phyloP scores from a whole-genome alignment of 2,329 filamentous ascomycete genomes.

The Simplicillium sp. region DNA sequence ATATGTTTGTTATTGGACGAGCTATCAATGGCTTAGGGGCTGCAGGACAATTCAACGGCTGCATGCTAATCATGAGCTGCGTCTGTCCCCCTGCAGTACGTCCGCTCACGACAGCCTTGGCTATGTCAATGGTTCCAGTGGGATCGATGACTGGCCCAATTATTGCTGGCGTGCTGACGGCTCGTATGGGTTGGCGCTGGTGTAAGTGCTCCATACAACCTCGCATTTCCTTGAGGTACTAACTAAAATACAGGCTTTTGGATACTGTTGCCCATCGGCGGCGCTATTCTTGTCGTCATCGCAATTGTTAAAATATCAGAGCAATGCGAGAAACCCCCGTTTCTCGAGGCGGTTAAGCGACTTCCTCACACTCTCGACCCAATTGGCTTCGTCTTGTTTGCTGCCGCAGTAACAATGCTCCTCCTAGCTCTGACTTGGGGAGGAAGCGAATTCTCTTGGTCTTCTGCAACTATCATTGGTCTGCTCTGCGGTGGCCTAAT shows the following conservation, averaged over 20 bases:
- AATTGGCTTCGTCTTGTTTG: constrained; percentile 31
- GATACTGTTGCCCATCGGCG: constrained; percentile 3
- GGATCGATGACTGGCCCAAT: constrained; percentile 5
- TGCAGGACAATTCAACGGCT: constrained; percentile 5
- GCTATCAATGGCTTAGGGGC: constrained; percentile 3
- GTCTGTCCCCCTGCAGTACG: not conserved
- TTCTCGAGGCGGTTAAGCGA: not conserved
- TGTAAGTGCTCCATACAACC: constrained; percentile 1
- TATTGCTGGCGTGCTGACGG: constrained; percentile 5
- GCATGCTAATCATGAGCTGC: constrained; percentile 2
- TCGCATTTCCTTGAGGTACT: not conserved
- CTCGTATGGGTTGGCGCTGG: constrained; percentile 5
- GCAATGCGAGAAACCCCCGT: constrained; percentile 1
- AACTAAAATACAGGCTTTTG: constrained; percentile 2
- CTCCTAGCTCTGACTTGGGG: constrained; percentile 31
- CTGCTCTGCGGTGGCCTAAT: constrained; percentile 14
- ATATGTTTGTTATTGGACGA: constrained; percentile 4
- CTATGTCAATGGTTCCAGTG: constrained; percentile 3
- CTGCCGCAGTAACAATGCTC: constrained; percentile 32
- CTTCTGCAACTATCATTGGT: constrained; percentile 30
- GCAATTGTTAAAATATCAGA: not conserved
- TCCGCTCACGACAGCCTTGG: constrained; percentile 1
- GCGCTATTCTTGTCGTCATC: not conserved
- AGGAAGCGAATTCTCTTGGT: constrained; percentile 30
- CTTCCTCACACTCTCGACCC: constrained; percentile 16